Evolutionary conservation across 2,329 filamentous ascomycete species (phyloP).

Genomic region (Pseudogymnoascus sp.): DNA sequence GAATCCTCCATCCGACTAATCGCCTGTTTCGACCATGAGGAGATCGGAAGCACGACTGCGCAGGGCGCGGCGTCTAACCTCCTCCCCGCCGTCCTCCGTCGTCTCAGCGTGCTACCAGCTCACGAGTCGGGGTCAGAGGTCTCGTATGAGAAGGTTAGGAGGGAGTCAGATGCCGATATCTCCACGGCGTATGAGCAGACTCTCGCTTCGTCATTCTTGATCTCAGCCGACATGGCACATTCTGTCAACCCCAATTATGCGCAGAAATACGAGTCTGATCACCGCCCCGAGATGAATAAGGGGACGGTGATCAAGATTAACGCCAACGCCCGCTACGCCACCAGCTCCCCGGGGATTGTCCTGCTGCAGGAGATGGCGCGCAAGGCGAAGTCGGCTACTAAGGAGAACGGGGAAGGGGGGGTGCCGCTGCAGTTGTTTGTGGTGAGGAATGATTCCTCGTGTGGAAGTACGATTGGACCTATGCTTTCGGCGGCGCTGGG

Average conservation of each 20-base stretch:
- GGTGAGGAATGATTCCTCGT: constrained; percentile 88
- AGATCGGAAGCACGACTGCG: constrained; percentile 85
- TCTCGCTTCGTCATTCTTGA: constrained; percentile 79
- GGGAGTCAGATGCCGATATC: constrained; percentile 49
- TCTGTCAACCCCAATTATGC: constrained; percentile 92
- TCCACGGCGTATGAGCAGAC: constrained; percentile 89
- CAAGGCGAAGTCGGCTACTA: constrained; percentile 39
- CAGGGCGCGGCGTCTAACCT: constrained; percentile 92
- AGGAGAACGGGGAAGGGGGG: constrained; percentile 48
- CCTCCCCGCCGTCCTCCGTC: constrained; percentile 75
- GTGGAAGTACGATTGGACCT: constrained; percentile 95
- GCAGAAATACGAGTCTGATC: constrained; percentile 81
- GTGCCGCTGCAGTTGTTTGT: constrained; percentile 94
- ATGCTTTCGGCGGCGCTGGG: constrained; percentile 85
- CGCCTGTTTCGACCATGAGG: constrained; percentile 94
- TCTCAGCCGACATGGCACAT: constrained; percentile 97
- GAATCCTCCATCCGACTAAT: constrained; percentile 83
- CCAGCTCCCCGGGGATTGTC: constrained; percentile 91
- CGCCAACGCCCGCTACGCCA: constrained; percentile 93
- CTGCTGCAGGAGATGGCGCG: constrained; percentile 79
- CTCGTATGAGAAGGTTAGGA: constrained; percentile 51
- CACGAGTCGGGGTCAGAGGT: constrained; percentile 46
- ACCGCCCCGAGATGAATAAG: constrained; percentile 92
- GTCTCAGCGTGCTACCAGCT: constrained; percentile 72
- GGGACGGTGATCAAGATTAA: constrained; percentile 97